Evolutionary conservation across 2,329 filamentous ascomycete species (phyloP).

Genomic region (Septoria linicola): DNA sequence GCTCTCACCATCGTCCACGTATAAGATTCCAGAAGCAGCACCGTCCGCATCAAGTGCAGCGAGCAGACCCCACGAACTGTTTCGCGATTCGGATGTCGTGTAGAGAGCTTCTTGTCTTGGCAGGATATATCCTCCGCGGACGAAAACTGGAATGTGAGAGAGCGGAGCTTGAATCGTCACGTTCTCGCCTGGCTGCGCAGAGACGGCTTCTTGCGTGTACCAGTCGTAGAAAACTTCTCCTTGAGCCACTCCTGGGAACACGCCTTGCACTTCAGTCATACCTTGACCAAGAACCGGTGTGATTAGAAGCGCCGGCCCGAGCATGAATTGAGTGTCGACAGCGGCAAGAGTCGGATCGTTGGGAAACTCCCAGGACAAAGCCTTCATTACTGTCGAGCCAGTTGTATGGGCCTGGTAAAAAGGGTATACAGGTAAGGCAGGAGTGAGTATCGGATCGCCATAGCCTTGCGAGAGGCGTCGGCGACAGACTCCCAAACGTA

Average conservation of each 20-base stretch:
- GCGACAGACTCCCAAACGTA: constrained; percentile 68
- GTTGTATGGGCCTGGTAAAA: constrained; percentile 62
- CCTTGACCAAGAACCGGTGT: constrained; percentile 66
- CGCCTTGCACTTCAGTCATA: constrained; percentile 60
- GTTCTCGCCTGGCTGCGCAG: constrained; percentile 55
- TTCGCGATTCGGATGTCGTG: constrained; percentile 63
- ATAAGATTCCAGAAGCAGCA: constrained; percentile 61
- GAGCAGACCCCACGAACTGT: constrained; percentile 66
- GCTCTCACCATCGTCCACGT: constrained; percentile 74
- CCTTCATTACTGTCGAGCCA: constrained; percentile 70
- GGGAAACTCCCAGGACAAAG: constrained; percentile 72
- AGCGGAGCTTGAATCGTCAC: constrained; percentile 61
- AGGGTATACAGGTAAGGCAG: constrained; percentile 76
- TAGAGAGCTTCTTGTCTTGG: constrained; percentile 67
- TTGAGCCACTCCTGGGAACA: constrained; percentile 65
- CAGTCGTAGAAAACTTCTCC: constrained; percentile 74
- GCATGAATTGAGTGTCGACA: constrained; percentile 70
- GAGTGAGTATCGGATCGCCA: constrained; percentile 68
- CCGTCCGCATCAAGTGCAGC: constrained; percentile 59
- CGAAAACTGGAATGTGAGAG: constrained; percentile 68
- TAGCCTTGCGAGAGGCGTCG: constrained; percentile 63
- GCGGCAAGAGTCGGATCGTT: constrained; percentile 65
- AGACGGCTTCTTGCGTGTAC: constrained; percentile 65
- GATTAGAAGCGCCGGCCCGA: constrained; percentile 65
- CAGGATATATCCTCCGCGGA: constrained; percentile 67